Evolutionary conservation across 208 protist genomes (phyloP).

Genomic region (Crithidia fasciculata): DNA sequence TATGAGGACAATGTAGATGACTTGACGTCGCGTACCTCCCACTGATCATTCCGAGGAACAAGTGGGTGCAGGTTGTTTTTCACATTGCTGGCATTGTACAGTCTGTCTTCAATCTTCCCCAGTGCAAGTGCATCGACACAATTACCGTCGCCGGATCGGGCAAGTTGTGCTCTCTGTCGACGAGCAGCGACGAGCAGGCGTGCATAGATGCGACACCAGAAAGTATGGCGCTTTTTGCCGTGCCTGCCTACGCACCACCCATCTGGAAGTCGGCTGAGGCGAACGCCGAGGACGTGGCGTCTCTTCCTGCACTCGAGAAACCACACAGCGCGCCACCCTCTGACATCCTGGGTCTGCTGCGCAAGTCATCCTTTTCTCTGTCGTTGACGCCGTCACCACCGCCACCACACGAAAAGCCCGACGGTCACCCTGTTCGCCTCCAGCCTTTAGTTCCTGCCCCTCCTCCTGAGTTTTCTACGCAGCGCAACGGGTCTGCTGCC

Average conservation of each 20-base stretch:
- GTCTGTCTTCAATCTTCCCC: slow-evolving; percentile 60
- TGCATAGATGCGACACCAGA: slow-evolving; percentile 72
- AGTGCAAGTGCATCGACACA: slow-evolving; percentile 67
- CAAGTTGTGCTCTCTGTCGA: slow-evolving; percentile 48
- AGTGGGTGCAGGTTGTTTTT: slow-evolving; percentile 89
- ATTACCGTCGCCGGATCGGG: slow-evolving; percentile 65
- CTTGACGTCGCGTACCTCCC: slow-evolving; percentile 59
- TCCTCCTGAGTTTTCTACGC: neutral
- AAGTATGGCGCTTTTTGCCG: slow-evolving; percentile 79
- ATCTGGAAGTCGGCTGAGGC: slow-evolving; percentile 62
- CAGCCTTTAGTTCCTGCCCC: slow-evolving; percentile 1
- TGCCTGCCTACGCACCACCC: slow-evolving; percentile 79
- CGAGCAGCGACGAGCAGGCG: slow-evolving; percentile 66
- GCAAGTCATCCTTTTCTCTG: neutral
- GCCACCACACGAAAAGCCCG: neutral
- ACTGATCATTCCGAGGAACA: slow-evolving; percentile 75
- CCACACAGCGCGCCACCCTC: neutral
- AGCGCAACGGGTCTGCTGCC: neutral
- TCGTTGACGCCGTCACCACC: slow-evolving; percentile 3
- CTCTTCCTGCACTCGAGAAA: slow-evolving; percentile 5
- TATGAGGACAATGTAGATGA: slow-evolving; percentile 39
- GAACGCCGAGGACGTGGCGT: neutral
- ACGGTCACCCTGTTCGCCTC: neutral
- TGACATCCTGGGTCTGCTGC: neutral
- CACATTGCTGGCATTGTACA: slow-evolving; percentile 75